These are phyloP conservation scores for Dioscorea cayenensis DNA, from an alignment of 116 monocot species.

Conservation along the genomic window DNA sequence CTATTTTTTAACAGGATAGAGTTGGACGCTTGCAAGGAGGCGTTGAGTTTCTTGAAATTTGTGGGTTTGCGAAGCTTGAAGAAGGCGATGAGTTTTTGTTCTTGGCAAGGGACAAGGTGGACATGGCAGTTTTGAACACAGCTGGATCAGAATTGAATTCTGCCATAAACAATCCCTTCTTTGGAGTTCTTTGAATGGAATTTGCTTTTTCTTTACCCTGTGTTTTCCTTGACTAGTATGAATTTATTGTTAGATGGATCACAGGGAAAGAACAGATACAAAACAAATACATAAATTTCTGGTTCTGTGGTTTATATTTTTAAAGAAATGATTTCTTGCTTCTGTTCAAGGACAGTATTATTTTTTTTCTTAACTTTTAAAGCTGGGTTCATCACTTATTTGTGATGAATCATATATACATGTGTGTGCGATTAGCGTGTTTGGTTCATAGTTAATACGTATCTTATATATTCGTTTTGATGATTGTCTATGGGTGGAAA, in stretches of 20 bases:
- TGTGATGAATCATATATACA: too few species aligned
- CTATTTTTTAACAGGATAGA: slow-evolving; percentile 46
- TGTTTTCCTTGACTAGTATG: not conserved
- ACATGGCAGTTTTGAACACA: slow-evolving; percentile 48
- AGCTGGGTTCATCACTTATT: too few species aligned
- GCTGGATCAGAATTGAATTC: slow-evolving; percentile 79
- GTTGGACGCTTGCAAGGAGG: slow-evolving; percentile 66
- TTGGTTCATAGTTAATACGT: too few species aligned
- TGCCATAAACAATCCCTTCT: slow-evolving; percentile 78
- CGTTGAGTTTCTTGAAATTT: slow-evolving; percentile 62
- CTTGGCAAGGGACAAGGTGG: slow-evolving; percentile 66
- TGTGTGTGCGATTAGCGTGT: too few species aligned
- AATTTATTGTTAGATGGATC: not conserved
- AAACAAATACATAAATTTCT: too few species aligned
- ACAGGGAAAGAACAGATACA: too few species aligned
- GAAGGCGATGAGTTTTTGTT: slow-evolving; percentile 63
- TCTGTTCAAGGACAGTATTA: too few species aligned
- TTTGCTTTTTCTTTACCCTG: not conserved
- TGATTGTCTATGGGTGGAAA: too few species aligned
- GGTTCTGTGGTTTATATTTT: too few species aligned
- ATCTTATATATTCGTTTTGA: too few species aligned
- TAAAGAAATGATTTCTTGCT: too few species aligned
- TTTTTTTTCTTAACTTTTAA: too few species aligned
- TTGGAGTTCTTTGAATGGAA: slow-evolving; percentile 60
- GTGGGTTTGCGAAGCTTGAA: slow-evolving; percentile 69